phyloP scores from a whole-genome alignment of 2,329 filamentous ascomycete species.

The Sarocladium kiliense region DNA sequence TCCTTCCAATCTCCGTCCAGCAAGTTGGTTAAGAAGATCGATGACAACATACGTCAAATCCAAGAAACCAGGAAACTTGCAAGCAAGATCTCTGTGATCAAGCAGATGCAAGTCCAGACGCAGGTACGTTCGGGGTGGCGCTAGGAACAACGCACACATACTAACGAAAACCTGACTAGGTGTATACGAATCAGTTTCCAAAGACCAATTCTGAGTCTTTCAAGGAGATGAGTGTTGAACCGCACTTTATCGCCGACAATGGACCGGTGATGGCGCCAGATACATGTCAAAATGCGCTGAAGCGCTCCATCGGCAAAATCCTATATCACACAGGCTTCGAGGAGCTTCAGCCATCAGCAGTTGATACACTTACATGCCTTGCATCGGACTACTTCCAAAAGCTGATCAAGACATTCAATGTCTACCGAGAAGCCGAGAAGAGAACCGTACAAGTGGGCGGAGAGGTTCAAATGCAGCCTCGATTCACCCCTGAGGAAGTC shows the following conservation, averaged over 20 bases:
- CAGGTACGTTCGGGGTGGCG: slow-evolving; percentile 54
- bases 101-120: slow-evolving; percentile 98
- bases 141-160: neutral
- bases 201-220: slow-evolving; percentile 93
- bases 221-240: slow-evolving; percentile 75
- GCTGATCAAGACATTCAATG: slow-evolving; percentile 70
- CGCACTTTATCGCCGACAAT: slow-evolving; percentile 85
- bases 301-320: slow-evolving; percentile 87
- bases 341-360: slow-evolving; percentile 89
- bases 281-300: slow-evolving; percentile 76
- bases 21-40: slow-evolving; percentile 71
- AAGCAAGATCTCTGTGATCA: slow-evolving; percentile 94
- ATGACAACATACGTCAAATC: slow-evolving; percentile 88
- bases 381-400: slow-evolving; percentile 87
- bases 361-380: slow-evolving; percentile 86
- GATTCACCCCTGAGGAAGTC: slow-evolving; percentile 79
- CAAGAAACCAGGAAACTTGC: slow-evolving; percentile 95
- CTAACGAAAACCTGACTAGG: slow-evolving; percentile 40
- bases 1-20: slow-evolving; percentile 72
- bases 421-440: slow-evolving; percentile 80
- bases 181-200: slow-evolving; percentile 97
- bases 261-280: slow-evolving; percentile 82
- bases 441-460: slow-evolving; percentile 47
- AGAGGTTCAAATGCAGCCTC: slow-evolving; percentile 47
- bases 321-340: slow-evolving; percentile 97